These are phyloP conservation scores for Magnusiomyces magnusii DNA, from an alignment of 1,139 yeast species.

Conservation along the genomic window DNA sequence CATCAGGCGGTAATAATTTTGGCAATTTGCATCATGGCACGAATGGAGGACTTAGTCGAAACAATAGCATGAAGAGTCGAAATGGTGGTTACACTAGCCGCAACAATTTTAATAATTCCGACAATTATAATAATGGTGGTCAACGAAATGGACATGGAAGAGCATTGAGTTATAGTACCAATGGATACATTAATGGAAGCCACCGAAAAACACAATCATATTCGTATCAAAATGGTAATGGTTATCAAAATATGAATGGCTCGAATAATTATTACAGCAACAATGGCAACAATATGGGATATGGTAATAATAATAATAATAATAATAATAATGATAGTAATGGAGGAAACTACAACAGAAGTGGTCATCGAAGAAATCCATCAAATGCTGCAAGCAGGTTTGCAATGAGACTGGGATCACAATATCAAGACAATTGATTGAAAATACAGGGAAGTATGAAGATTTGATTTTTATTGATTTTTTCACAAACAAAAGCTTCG, in stretches of 20 bases:
- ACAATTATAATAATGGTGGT: not conserved
- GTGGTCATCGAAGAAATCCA: not conserved
- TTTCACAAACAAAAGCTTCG: not conserved
- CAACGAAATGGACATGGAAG: not conserved
- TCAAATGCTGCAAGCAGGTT: slow-evolving; percentile 2
- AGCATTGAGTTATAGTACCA: not conserved
- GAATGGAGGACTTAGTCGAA: not conserved
- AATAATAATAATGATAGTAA: not conserved
- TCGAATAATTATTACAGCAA: not conserved
- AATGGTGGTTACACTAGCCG: not conserved
- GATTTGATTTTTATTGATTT: not conserved
- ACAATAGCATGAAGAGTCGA: not conserved
- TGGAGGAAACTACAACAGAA: not conserved
- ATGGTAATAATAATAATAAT: not conserved
- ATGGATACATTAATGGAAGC: not conserved
- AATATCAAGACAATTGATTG: not conserved
- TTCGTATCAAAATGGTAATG: not conserved
- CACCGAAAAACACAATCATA: slow-evolving; percentile 1
- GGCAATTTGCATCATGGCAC: not conserved
- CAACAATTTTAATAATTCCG: not conserved
- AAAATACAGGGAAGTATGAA: not conserved
- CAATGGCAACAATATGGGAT: not conserved
- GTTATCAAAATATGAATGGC: not conserved
- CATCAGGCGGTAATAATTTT: not conserved
- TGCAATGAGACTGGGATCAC: not conserved